A percentile compares a stretch with the other conserved stretches of the same genome.
phyloP scores from a whole-genome alignment of 768 basidiomycete genomes.

The Strobilomyces dryophilus region DNA sequence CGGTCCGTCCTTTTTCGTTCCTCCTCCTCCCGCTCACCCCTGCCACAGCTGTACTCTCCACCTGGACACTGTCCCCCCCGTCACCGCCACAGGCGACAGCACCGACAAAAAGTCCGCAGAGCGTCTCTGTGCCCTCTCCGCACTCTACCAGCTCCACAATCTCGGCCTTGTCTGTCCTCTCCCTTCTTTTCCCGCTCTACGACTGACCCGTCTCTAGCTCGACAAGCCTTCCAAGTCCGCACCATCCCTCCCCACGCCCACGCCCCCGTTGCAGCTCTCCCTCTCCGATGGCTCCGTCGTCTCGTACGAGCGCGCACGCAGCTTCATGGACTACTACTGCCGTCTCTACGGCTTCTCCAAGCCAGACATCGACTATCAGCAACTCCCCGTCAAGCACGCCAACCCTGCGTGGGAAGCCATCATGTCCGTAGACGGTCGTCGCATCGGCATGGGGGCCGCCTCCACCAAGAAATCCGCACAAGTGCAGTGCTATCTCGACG shows the following conservation, averaged over 20 bases:
- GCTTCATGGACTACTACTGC: slow-evolving; percentile 96
- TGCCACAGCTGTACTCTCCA: slow-evolving; percentile 20
- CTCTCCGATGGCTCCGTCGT: slow-evolving; percentile 65
- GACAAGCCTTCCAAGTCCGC: slow-evolving; percentile 28
- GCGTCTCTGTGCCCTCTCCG: slow-evolving; percentile 71
- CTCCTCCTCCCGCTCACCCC: slow-evolving; percentile 1
- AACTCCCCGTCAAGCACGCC: slow-evolving; percentile 21
- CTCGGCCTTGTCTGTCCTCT: slow-evolving; percentile 55
- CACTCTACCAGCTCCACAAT: slow-evolving; percentile 63
- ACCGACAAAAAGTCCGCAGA: slow-evolving; percentile 59
- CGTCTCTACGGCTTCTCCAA: slow-evolving; percentile 67
- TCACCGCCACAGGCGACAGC: slow-evolving; percentile 63
- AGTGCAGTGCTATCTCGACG: slow-evolving; percentile 79
- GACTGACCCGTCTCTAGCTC: slow-evolving; percentile 18
- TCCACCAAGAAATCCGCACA: slow-evolving; percentile 68
- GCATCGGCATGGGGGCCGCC: slow-evolving; percentile 78
- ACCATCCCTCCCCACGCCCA: background rate
- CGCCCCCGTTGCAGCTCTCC: slow-evolving; percentile 21
- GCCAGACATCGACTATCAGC: slow-evolving; percentile 62
- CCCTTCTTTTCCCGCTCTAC: background rate
- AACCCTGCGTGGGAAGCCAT: slow-evolving; percentile 59
- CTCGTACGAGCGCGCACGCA: slow-evolving; percentile 67
- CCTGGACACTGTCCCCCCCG: slow-evolving; percentile 27
- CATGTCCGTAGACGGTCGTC: slow-evolving; percentile 71
- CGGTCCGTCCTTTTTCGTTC: slow-evolving; percentile 14